Percentiles rank a stretch among this genome's conserved stretches.
These are phyloP conservation scores for Setaria viridis DNA, from an alignment of 202 grass and related monocot genomes.

Conservation along the genomic window DNA sequence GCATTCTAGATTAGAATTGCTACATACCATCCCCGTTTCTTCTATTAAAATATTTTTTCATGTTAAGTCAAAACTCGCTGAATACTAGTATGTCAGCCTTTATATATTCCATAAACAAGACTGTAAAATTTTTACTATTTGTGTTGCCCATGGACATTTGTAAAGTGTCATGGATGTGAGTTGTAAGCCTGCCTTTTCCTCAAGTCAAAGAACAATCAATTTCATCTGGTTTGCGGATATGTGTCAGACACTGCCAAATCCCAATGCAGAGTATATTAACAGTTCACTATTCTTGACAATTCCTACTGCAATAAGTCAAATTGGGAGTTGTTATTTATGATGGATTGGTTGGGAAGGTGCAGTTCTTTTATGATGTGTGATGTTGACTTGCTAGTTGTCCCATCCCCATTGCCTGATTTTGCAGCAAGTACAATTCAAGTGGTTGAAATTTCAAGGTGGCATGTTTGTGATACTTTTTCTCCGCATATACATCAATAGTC, in stretches of 20 bases:
- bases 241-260: constrained; percentile 32
- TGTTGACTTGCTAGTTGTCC: constrained; percentile 50
- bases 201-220: constrained; percentile 51
- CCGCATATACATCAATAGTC: constrained; percentile 8
- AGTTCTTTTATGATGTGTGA: constrained; percentile 48
- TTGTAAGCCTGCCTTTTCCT: constrained; percentile 31
- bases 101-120: constrained; percentile 14
- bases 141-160: constrained; percentile 26
- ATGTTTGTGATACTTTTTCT: constrained; percentile 14
- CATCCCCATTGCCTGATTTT: constrained; percentile 36
- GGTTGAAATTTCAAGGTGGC: constrained; percentile 41
- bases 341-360: constrained; percentile 51
- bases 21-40: constrained; percentile 32
- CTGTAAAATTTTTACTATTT: constrained; percentile 31
- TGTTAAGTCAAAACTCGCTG: constrained; percentile 25
- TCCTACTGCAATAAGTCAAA: constrained; percentile 52
- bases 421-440: constrained; percentile 44
- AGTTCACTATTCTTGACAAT: constrained; percentile 55
- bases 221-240: constrained; percentile 37
- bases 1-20: background rate
- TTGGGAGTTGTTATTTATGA: constrained; percentile 42
- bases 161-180: constrained; percentile 33
- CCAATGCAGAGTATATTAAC: constrained; percentile 45
- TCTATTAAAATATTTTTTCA: constrained; percentile 18
- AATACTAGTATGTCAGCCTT: constrained; percentile 29